Percentiles rank a stretch among this genome's conserved stretches.
These are phyloP conservation scores for Adansonia rubrostipa DNA, from an alignment of 441 rosid genomes.

Conservation along the genomic window DNA sequence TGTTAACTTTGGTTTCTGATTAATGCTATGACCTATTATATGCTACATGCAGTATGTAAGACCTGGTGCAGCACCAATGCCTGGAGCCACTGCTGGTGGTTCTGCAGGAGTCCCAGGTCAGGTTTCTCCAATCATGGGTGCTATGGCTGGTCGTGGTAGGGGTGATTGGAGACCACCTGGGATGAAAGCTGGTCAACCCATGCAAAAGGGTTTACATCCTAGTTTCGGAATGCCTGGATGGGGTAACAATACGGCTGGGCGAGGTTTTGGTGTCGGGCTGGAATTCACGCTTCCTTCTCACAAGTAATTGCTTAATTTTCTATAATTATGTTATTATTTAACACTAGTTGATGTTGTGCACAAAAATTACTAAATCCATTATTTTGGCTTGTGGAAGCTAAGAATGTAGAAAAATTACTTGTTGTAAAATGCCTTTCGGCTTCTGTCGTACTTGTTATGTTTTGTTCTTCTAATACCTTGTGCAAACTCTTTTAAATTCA, in stretches of 20 bases:
- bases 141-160: slow-evolving; percentile 85
- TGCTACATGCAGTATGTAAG: slow-evolving; percentile 89
- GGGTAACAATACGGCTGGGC: slow-evolving; percentile 69
- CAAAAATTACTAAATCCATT: background rate
- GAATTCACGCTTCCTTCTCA: slow-evolving; percentile 98
- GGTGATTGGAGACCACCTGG: slow-evolving; percentile 94
- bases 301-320: slow-evolving; percentile 63
- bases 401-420: slow-evolving; percentile 7
- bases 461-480: background rate
- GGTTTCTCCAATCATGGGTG: slow-evolving; percentile 73
- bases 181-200: slow-evolving; percentile 59
- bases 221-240: slow-evolving; percentile 64
- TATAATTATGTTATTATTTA: slow-evolving; percentile 10
- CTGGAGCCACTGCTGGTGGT: slow-evolving; percentile 59
- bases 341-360: background rate
- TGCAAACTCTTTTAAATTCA: background rate
- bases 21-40: slow-evolving; percentile 25
- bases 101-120: slow-evolving; percentile 73
- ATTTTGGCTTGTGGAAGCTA: slow-evolving; percentile 5
- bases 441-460: background rate
- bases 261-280: slow-evolving; percentile 72
- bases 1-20: slow-evolving; percentile 28
- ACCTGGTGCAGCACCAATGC: slow-evolving; percentile 84
- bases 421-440: slow-evolving; percentile 14
- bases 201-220: slow-evolving; percentile 77